phyloP scores from a whole-genome alignment of 2,329 filamentous ascomycete genomes.

The Clarireedia sp. region DNA sequence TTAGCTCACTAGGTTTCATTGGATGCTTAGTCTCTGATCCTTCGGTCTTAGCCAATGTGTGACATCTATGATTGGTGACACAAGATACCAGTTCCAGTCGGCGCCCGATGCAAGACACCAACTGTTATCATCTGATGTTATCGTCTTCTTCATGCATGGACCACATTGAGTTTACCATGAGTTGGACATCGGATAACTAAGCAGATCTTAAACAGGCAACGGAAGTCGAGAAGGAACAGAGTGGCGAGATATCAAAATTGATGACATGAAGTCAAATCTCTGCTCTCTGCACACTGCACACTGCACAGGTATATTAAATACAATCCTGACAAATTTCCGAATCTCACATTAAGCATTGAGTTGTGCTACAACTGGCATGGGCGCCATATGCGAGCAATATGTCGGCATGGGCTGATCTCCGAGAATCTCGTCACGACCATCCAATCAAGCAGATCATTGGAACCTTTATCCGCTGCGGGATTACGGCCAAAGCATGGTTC shows the following conservation, averaged over 20 bases:
- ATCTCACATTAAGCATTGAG: background rate
- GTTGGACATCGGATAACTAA: too few species aligned
- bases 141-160: too few species aligned
- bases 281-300: too few species aligned
- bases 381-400: constrained; percentile 7
- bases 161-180: too few species aligned
- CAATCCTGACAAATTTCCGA: constrained; percentile 4
- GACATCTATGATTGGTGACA: background rate
- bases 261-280: background rate
- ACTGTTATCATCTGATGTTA: too few species aligned
- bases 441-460: constrained; percentile 14
- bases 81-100: too few species aligned
- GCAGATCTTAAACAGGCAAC: too few species aligned
- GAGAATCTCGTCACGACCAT: constrained; percentile 9
- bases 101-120: too few species aligned
- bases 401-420: constrained; percentile 16
- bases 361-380: background rate
- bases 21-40: background rate
- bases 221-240: background rate
- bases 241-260: background rate
- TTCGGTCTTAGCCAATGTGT: background rate
- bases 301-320: background rate
- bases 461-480: constrained; percentile 11
- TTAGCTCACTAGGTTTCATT: background rate
- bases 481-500: constrained; percentile 5